Conservation (phyloP, 345 rosid genomes). For the Hypericum perforatum region DNA sequence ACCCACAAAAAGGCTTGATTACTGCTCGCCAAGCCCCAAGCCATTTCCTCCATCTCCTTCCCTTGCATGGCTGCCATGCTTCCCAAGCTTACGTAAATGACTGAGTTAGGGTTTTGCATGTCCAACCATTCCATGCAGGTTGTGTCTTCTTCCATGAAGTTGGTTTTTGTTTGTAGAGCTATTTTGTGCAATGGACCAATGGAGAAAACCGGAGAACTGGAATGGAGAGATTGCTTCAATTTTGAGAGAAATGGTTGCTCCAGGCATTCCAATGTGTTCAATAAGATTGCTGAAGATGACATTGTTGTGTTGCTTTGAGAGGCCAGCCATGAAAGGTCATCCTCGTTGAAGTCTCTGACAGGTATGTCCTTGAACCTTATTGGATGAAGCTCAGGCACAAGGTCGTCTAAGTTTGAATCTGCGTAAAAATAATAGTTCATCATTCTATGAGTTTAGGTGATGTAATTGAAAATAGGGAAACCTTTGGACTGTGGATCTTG, state of each 20-base stretch:
- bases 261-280: neutral
- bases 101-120: constrained; percentile 18
- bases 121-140: constrained; percentile 41
- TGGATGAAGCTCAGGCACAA: constrained; percentile 20
- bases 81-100: constrained; percentile 27
- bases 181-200: constrained; percentile 1
- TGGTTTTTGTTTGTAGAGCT: constrained; percentile 9
- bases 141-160: constrained; percentile 30
- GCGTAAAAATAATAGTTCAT: neutral
- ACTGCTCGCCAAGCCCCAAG: constrained; percentile 29
- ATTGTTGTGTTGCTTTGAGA: too few species aligned
- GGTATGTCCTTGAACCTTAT: constrained; percentile 29
- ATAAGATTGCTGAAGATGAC: constrained; percentile 2
- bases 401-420: constrained; percentile 16
- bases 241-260: neutral
- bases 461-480: too few species aligned
- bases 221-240: neutral
- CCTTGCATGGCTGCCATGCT: constrained; percentile 11
- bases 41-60: constrained; percentile 12
- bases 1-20: constrained; percentile 46
- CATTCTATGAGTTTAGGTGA: neutral
- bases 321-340: too few species aligned
- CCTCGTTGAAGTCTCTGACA: constrained; percentile 14
- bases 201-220: neutral
- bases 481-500: too few species aligned